Conservation (phyloP, 192 early-diverging fungal genomes). For the Coemansia reversa region DNA sequence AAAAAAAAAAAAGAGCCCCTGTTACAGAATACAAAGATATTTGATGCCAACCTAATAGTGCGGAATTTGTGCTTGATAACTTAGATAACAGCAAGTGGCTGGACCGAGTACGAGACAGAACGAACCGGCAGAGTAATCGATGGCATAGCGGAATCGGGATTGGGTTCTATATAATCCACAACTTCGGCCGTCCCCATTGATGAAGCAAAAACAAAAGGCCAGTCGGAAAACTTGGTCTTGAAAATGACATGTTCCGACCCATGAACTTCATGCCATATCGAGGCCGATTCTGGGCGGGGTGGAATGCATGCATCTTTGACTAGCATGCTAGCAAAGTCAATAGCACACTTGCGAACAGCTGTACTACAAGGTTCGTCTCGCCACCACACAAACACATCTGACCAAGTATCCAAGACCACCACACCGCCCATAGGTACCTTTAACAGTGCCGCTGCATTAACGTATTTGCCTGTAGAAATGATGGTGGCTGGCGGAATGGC, state of each 20-base stretch:
- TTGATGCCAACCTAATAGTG: too few relatives aligned
- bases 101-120: constrained; percentile 13
- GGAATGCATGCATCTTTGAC: constrained; percentile 45
- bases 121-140: constrained; percentile 25
- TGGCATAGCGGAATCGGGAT: constrained; percentile 11
- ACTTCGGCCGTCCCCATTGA: constrained; percentile 18
- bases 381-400: constrained; percentile 55
- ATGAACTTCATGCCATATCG: constrained; percentile 48
- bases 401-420: constrained; percentile 48
- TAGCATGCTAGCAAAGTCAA: constrained; percentile 46
- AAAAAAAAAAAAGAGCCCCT: background rate
- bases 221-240: constrained; percentile 53
- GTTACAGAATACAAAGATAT: background rate
- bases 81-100: constrained; percentile 27
- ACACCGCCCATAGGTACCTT: constrained; percentile 46
- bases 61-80: background rate
- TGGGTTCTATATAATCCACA: constrained; percentile 8
- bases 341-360: constrained; percentile 43
- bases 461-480: constrained; percentile 33
- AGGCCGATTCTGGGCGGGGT: constrained; percentile 38
- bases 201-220: constrained; percentile 50
- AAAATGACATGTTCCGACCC: constrained; percentile 53
- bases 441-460: constrained; percentile 43
- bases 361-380: constrained; percentile 43
- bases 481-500: constrained; percentile 47